Base-by-base conservation (phyloP, 1,139 yeast genomes). In the Tardiomyces digboiensis region DNA sequence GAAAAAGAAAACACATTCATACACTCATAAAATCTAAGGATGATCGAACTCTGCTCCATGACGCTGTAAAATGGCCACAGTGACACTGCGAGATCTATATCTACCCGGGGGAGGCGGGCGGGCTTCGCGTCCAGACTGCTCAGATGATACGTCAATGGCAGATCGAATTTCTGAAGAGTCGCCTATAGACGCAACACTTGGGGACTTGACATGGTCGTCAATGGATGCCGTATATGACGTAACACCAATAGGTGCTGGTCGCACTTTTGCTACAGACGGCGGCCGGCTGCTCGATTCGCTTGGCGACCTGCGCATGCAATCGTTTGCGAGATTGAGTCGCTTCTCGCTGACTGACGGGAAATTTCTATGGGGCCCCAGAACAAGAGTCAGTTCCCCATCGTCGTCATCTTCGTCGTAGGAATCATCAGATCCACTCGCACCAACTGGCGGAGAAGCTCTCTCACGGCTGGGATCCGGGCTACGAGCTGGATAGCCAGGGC, bases 331-430 rank as follows among this genome's bases (percentile, higher is more conserved):
- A 26, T 16, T 26, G 16, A 26, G 33, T 4, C 33, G 33, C 33
- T 26, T 26, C 14, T 26, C 33, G 33, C 33, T 26, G 23, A 43
- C 39, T 1, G 54, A 44, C 7, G 46, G 49, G 21, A 45, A 43
- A 20, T 46, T 43, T n/a, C 59, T 48, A 21, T 52, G 48, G 7
- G 66, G 45, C 62, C 75, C 66, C 50, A 77, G 73, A 12, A 76
- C 78, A 29, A 78, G 63, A 0, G 80, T 76, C 49, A 78, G 60
- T 52, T 77, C 75, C 1, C 75, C 80, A 41, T 66, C 75, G 33
- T 56, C 64, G 44, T 65, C 66, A 19, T 51, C 55, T 23, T 41
- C 39, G 21, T 49, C 51, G 33, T 42, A 8, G 19, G 36, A 21
- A 42, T 45, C 12, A 46, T 14, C 20, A 5, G 43, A 41, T 12